Conservation (phyloP, 2,329 filamentous ascomycete species). For the Gaeumannomyces sp. region DNA sequence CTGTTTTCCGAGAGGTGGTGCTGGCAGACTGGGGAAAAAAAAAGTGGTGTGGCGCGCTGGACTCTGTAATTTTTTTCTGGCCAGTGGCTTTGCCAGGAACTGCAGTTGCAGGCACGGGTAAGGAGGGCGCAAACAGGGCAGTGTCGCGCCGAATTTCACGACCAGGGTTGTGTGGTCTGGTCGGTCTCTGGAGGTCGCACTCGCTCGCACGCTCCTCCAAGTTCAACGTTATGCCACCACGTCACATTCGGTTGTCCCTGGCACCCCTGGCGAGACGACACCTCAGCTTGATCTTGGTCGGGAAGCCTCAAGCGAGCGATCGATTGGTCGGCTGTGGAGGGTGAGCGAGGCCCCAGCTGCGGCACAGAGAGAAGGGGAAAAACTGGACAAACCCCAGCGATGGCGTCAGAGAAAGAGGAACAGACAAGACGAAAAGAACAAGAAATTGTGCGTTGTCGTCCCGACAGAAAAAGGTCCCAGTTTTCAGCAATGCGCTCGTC, state of each 20-base stretch:
- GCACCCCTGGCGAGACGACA: neutral
- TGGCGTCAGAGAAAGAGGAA: neutral
- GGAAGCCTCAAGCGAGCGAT: neutral
- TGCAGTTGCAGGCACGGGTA: neutral
- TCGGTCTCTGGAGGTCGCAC: neutral
- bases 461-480: neutral
- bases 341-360: neutral
- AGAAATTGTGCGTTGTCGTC: neutral
- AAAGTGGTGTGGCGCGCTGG: slow-evolving; percentile 1
- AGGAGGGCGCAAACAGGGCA: neutral
- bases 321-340: neutral
- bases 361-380: neutral
- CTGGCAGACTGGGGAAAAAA: neutral
- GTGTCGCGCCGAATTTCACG: neutral
- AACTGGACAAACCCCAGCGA: neutral
- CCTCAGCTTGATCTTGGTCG: neutral
- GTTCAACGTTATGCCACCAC: slow-evolving; percentile 6
- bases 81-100: neutral
- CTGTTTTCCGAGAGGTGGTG: neutral
- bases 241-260: slow-evolving; percentile 1
- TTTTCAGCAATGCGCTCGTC: neutral
- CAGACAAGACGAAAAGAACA: neutral
- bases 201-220: neutral
- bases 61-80: neutral
- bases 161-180: neutral